These are phyloP conservation scores for Discostella stelligera DNA, from an alignment of 352 stramenopile genomes.

Conservation along the genomic window DNA sequence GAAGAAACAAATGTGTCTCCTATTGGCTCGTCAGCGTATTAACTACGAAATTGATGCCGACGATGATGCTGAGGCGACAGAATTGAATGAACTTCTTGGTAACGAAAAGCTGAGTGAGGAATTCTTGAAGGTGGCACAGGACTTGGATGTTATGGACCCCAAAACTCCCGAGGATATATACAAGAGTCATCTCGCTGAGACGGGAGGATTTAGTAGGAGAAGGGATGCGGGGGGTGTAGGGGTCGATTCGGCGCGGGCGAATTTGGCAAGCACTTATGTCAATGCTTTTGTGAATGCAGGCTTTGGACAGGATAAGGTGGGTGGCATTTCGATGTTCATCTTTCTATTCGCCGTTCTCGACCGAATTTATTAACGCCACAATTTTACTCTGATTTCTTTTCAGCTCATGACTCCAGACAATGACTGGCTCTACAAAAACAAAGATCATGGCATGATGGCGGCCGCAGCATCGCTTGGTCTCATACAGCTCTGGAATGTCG, in stretches of 20 bases:
- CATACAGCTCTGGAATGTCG: constrained; percentile 99
- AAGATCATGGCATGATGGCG: constrained; percentile 99
- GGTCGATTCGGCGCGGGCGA: constrained; percentile 95
- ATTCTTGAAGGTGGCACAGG: constrained; percentile 93
- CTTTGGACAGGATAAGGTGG: constrained; percentile 95
- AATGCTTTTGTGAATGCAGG: constrained; percentile 99
- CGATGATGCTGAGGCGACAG: constrained; percentile 89
- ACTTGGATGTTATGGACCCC: constrained; percentile 94
- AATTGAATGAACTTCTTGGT: constrained; percentile 91
- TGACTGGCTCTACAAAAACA: constrained; percentile 99
- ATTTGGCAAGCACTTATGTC: constrained; percentile 98
- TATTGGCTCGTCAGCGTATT: constrained; percentile 93
- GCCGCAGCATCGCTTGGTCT: constrained; percentile 95
- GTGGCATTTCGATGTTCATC: neutral
- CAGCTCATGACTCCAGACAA: constrained; percentile 89
- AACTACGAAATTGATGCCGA: constrained; percentile 91
- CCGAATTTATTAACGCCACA: neutral
- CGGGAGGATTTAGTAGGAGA: constrained; percentile 84
- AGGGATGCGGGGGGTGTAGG: constrained; percentile 74
- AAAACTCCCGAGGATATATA: constrained; percentile 99
- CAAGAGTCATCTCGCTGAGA: constrained; percentile 98
- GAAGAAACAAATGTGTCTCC: constrained; percentile 92
- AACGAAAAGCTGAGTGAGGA: constrained; percentile 96
- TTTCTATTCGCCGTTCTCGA: neutral
- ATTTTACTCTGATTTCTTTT: neutral